Evolutionary conservation across 2,329 filamentous ascomycete genomes (phyloP), one percentile per base, ranked within the genome.

Genomic region (Emericellopsis cladophorae): DNA sequence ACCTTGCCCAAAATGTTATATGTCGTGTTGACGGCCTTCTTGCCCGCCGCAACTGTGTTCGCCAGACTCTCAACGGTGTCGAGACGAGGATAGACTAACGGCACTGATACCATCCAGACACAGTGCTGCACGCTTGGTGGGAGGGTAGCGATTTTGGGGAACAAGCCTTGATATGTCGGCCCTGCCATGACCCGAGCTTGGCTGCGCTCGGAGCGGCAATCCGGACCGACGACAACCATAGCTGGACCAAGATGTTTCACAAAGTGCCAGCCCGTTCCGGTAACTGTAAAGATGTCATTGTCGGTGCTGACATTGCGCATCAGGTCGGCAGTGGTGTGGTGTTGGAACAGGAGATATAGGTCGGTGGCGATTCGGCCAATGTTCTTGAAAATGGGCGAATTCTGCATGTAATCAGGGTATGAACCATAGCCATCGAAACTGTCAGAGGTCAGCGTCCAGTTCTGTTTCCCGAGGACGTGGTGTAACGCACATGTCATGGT

Each of bases 321-420:
- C 34, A 96, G 84, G 55, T 96, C 92, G 4, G 93, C 71, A 0
- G 90, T 96, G 0, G 92, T 96, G 59, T 98, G 92, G 55, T 98
- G 92, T 56, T 98, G 92, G 70, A 98, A 98, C 7, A 98, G 74
- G 31, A 98, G 72, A 56, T 96, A 98, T 89, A 95, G 95, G 50
- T 96, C 88, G 42, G 93, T 89, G 18, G 88, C 92, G 46, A 98
- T 81, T 31, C 92, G 79, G 21, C 92, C 92, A 54, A 96, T 94
- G 56, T 96, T 96, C 65, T 94, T 95, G 70, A 98, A 96, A 65
- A 96, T 88, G 48, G 94, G 83, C 15, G 88, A 95, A 49, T 85
- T 85, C 56, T 98, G 92, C 90, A 98, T 96, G 57, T 96, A 93
- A 46, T 95, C 88, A 0, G 92, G 92, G 54, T 96, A 98, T 2